Base-by-base conservation (phyloP, 805 yeast genomes). In the Schwanniomyces sp. region DNA sequence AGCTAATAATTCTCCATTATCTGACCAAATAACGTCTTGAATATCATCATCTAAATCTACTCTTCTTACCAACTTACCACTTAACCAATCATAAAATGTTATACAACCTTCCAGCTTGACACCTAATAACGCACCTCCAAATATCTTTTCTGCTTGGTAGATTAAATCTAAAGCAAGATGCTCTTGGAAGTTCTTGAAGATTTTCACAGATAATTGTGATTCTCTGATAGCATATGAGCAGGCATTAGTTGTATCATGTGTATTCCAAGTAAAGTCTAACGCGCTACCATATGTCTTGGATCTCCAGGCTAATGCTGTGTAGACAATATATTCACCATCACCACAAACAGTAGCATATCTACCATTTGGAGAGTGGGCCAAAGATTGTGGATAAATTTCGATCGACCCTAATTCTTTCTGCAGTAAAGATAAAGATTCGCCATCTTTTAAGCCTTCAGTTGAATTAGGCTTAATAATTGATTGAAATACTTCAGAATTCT, bases 261-360 rank as follows among this genome's bases (percentile, higher is more conserved):
- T 84, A 51, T 95, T 91, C 99, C 99, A 94, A 38, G 83, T 96
- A 65, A 95, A 90, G 62, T 91, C 97, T 46, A 83, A 71, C 17
- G 96, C 97, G 48, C 81, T 79, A 52, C 98, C 98, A 67, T 88
- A 94, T 43, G 91, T 78, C 72, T 91, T 94, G 61, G 92, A 91
- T 74, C 99, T 84, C 99, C 99, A 94, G 1, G 98, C 98, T 59
- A 94, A 79, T 1, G 99, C 92, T 2, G 98, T 91, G 71, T 92
- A 94, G 46, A 94, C 86, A 58, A 92, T 89, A 66, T 90, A 92
- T 70, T 94, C 99, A 50, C 97, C 97, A 70, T 94, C 99, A 63
- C 99, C 99, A 40, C 92, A 86, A 43, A 94, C 97, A 25, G 98
- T 87, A 34, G 91, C 97, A 65, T 88, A 94, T 68, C 97, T 84